Conservation (phyloP, 345 rosid species). For the Pistacia vera region DNA sequence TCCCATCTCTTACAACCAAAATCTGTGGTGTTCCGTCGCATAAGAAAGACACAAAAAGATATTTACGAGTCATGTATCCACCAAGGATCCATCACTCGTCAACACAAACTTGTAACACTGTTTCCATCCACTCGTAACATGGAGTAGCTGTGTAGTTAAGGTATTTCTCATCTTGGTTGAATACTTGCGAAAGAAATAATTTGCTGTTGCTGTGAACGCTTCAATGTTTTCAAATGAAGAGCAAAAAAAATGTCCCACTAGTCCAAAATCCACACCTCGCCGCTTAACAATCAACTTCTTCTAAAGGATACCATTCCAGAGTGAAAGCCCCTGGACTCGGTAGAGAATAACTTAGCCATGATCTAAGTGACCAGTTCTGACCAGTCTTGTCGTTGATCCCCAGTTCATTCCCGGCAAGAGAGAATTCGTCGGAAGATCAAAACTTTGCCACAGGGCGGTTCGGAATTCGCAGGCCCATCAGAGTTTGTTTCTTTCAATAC, state of each 20-base stretch:
- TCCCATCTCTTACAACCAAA: conserved; percentile 3
- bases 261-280: neutral
- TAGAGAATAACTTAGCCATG: neutral
- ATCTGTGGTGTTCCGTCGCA: neutral
- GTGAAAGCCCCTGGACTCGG: neutral
- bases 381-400: conserved; percentile 6
- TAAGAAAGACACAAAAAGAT: too few species aligned
- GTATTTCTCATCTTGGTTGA: too few species aligned
- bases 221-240: neutral
- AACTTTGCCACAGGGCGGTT: neutral
- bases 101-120: neutral
- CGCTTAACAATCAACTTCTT: neutral
- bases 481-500: neutral
- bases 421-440: neutral
- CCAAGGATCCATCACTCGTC: neutral
- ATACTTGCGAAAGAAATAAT: too few species aligned
- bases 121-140: too few species aligned
- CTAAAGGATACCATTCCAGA: neutral
- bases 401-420: conserved; percentile 1
- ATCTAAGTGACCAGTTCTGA: neutral
- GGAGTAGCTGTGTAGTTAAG: too few species aligned
- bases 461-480: neutral
- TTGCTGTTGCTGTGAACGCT: too few species aligned
- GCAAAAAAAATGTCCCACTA: neutral
- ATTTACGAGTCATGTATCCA: neutral